Base-by-base conservation (phyloP, 2,329 filamentous ascomycete genomes). In the Lecanosticta acicola region DNA sequence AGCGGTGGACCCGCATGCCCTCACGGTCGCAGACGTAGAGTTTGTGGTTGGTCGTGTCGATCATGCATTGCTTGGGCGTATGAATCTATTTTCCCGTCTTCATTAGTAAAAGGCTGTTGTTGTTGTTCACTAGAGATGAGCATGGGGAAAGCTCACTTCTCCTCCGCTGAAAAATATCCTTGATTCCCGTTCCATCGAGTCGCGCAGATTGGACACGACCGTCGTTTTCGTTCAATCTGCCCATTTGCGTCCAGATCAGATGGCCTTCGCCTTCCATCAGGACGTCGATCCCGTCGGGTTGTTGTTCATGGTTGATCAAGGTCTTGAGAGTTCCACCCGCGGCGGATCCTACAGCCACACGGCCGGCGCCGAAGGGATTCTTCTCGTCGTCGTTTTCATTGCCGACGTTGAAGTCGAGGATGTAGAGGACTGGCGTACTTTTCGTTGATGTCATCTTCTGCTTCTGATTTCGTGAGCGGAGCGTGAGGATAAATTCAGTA, bases 101-200 rank as follows among this genome's bases (percentile, higher is more conserved):
- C n/a, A n/a, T n/a, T n/a, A n/a, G n/a, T n/a, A n/a, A n/a, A n/a
- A n/a, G n/a, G n/a, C n/a, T n/a, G n/a, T n/a, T n/a, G n/a, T n/a
- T n/a, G n/a, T n/a, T n/a, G n/a, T n/a, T n/a, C n/a, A n/a, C n/a
- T n/a, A n/a, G n/a, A n/a, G n/a, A n/a, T n/a, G n/a, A n/a, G n/a
- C n/a, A n/a, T n/a, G n/a, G n/a, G n/a, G n/a, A n/a, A n/a, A n/a
- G n/a, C n/a, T n/a, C n/a, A n/a, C n/a, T n/a, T n/a, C n/a, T n/a
- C n/a, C n/a, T n/a, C n/a, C n/a, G n/a, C n/a, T n/a, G 53, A 0
- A 81, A 59, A 2, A 82, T 56, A 0, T 65, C 65, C 8, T 58
- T 54, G 3, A 73, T 54, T 36, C 75, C 63, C 8, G 52, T 67
- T 1, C 79, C 78, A 41, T 79, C 73, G 1, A 77, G 57, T 13